Evolutionary conservation across 2,329 filamentous ascomycete genomes (phyloP), one percentile per base, ranked within the genome.

Genomic region (Fusarium metavorans): DNA sequence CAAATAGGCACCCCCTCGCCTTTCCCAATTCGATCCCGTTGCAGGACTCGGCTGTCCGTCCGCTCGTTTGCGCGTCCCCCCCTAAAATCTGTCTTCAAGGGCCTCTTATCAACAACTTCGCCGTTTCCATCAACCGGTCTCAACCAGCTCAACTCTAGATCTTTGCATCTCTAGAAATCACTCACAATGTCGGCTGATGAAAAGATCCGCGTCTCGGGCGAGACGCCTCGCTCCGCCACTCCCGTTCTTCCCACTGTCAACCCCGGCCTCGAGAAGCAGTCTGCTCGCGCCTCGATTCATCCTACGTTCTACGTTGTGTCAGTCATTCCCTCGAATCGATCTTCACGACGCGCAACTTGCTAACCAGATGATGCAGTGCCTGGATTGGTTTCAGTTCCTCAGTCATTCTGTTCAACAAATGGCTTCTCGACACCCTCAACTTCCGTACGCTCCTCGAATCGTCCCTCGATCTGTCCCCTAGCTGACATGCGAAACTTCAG

Each of bases 351-450:
- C 63, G 41, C 45, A 41, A 10, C 14, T 48, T 66, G 65, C 73
- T 78, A 68, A 78, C 67, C 13, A 43, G 37, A 18, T 41, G n/a
- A 34, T 63, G 48, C 83, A 98, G 95, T 79, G 88, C 92, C 78
- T 99, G 97, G 97, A 98, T 99, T 82, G 87, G 92, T 69, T 89
- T 98, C 83, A 97, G 94, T 81, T 98, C 95, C 50, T 94, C 93
- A 79, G 95, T 98, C 82, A 99, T 99, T 83, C 88, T 99, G 72
- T 98, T 98, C 92, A 98, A 99, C 92, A 99, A 99, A 91, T 98
- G 94, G 91, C 95, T 99, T 80, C 90, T 98, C 73, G 92, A 96
- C 80, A 95, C 93, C 43, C 89, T 93, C 73, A 89, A 94, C 74
- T 98, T 98, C 88, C 90, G 84, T 86, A 84, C 77, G 84, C 78